phyloP scores from a whole-genome alignment of 2,329 filamentous ascomycete genomes.

The Ascochyta koolunga region DNA sequence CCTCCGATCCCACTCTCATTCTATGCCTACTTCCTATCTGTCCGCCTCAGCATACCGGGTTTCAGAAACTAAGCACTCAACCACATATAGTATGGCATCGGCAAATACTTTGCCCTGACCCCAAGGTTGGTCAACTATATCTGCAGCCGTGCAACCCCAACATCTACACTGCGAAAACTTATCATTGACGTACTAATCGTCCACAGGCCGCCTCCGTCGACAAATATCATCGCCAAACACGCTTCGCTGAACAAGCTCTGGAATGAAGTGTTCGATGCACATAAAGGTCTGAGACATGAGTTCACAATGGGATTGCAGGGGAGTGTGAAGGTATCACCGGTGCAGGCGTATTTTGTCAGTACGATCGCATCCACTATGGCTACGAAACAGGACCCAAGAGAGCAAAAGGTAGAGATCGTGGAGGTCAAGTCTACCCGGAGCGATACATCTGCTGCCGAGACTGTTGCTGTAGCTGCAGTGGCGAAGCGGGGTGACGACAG shows the following conservation, averaged over 20 bases:
- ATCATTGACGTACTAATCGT: slow-evolving; percentile 16
- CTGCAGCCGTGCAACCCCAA: slow-evolving; percentile 12
- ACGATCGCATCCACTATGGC: not conserved
- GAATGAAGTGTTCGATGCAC: slow-evolving; percentile 17
- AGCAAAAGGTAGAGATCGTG: not conserved
- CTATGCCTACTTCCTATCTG: slow-evolving; percentile 25
- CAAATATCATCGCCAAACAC: slow-evolving; percentile 3
- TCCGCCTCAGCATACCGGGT: slow-evolving; percentile 6
- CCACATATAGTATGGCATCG: slow-evolving; percentile 18
- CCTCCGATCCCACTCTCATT: slow-evolving; percentile 13
- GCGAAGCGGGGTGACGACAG: not conserved
- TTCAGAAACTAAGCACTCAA: slow-evolving; percentile 27
- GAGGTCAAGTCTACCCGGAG: not conserved
- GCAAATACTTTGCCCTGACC: slow-evolving; percentile 16
- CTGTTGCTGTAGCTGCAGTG: not conserved
- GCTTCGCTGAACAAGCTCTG: slow-evolving; percentile 9
- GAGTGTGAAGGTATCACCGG: not conserved
- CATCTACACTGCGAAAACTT: slow-evolving; percentile 14
- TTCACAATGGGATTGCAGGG: slow-evolving; percentile 25
- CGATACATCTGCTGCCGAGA: not conserved
- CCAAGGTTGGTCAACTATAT: slow-evolving; percentile 17
- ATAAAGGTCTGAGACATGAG: slow-evolving; percentile 14
- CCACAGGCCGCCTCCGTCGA: slow-evolving; percentile 15
- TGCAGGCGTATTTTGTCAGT: slow-evolving; percentile 12
- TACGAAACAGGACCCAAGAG: not conserved